These are phyloP conservation scores for Helotiales sp. DNA, from an alignment of 2,329 filamentous ascomycete species.

Conservation along the genomic window DNA sequence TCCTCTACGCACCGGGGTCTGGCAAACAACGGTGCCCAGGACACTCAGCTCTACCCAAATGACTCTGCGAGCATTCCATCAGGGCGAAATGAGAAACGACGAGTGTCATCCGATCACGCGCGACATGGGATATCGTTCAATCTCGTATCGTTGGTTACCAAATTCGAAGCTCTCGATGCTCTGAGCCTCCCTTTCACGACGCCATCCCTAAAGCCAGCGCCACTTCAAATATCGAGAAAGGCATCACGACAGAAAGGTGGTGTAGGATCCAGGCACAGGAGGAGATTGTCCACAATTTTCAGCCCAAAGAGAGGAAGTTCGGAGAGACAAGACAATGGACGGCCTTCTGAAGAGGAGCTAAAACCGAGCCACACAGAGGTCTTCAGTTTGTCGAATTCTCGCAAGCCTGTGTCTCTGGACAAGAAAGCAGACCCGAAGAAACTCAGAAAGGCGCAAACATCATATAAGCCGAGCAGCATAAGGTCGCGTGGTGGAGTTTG, in stretches of 20 bases:
- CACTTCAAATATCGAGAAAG: conserved; percentile 24
- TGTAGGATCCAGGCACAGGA: conserved; percentile 11
- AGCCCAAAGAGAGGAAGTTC: conserved; percentile 19
- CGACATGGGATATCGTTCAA: conserved; percentile 20
- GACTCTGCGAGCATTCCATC: not conserved
- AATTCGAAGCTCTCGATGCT: conserved; percentile 40
- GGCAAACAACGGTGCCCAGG: not conserved
- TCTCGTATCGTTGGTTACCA: conserved; percentile 36
- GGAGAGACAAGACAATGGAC: conserved; percentile 17
- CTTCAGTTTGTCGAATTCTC: conserved; percentile 2
- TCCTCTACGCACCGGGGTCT: not conserved
- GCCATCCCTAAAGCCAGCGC: conserved; percentile 30
- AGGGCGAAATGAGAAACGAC: not conserved
- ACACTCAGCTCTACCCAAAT: not conserved
- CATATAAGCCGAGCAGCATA: conserved; percentile 9
- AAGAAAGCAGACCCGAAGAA: not conserved
- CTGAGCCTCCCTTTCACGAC: conserved; percentile 30
- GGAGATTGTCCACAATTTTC: conserved; percentile 31
- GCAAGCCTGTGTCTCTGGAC: not conserved
- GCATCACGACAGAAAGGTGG: conserved; percentile 8
- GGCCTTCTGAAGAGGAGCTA: conserved; percentile 2
- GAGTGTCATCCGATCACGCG: not conserved
- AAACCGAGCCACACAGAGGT: conserved; percentile 5
- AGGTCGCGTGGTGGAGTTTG: conserved; percentile 2
- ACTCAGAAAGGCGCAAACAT: conserved; percentile 10